Percentiles rank a stretch among this genome's conserved stretches.
These are phyloP conservation scores for Rhynchospora tenuis DNA, from an alignment of 176 grass and related monocot species.

Conservation along the genomic window DNA sequence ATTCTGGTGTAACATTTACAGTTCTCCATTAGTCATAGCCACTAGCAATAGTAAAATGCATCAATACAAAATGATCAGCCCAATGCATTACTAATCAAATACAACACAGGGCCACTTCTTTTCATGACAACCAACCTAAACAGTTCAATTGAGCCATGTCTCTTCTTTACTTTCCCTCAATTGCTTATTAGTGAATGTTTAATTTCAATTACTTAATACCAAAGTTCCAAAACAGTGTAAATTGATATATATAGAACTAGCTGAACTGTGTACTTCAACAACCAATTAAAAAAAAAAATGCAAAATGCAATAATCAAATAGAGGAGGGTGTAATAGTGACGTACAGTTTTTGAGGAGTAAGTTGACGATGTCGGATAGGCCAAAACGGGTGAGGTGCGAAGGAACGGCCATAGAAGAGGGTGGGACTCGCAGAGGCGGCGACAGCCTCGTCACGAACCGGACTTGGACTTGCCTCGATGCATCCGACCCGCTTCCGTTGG, in stretches of 20 bases:
- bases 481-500: slow-evolving; percentile 39
- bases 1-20: neutral
- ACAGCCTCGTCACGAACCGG: slow-evolving; percentile 79
- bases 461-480: slow-evolving; percentile 68
- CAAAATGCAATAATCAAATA: neutral
- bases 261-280: neutral
- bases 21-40: neutral
- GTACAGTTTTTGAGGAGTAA: slow-evolving; percentile 49
- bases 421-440: slow-evolving; percentile 37
- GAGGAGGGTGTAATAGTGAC: neutral
- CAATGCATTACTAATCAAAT: neutral
- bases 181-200: neutral
- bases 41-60: neutral
- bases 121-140: neutral
- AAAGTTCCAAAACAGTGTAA: neutral
- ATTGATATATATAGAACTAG: neutral
- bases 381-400: slow-evolving; percentile 64
- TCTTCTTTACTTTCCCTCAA: neutral
- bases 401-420: slow-evolving; percentile 57
- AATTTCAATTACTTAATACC: neutral
- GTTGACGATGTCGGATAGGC: slow-evolving; percentile 92
- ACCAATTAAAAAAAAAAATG: neutral
- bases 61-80: neutral
- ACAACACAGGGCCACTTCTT: neutral
- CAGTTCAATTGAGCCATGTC: neutral